phyloP scores from a whole-genome alignment of 1,284 basidiomycete genomes.

The Heimioporus punctisporus region DNA sequence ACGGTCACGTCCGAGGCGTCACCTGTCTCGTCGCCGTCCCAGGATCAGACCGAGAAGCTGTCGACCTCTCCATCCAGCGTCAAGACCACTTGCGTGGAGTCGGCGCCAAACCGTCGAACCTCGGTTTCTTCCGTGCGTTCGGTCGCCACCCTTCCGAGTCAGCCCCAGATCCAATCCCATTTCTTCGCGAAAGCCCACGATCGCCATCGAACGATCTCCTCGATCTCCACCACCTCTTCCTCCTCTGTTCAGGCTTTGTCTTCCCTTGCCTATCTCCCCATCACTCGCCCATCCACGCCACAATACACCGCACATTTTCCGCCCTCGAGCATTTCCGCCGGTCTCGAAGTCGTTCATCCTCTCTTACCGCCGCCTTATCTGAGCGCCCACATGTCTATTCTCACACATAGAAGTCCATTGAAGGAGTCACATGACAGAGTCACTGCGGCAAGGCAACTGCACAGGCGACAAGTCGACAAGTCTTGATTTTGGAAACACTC shows the following conservation, averaged over 20 bases:
- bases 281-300: constrained; percentile 53
- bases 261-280: constrained; percentile 59
- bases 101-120: constrained; percentile 45
- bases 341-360: constrained; percentile 62
- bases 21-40: constrained; percentile 39
- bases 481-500: constrained; percentile 1
- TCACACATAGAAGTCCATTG: constrained; percentile 63
- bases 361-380: constrained; percentile 71
- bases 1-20: constrained; percentile 58
- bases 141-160: constrained; percentile 56
- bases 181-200: constrained; percentile 43
- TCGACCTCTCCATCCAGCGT: constrained; percentile 42
- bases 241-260: constrained; percentile 66
- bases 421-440: constrained; percentile 72
- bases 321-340: constrained; percentile 48
- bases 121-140: constrained; percentile 71
- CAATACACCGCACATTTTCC: constrained; percentile 57
- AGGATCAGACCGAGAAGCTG: constrained; percentile 25
- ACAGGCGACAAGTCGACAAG: constrained; percentile 19
- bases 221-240: constrained; percentile 57
- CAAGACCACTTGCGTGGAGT: constrained; percentile 30
- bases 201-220: constrained; percentile 66
- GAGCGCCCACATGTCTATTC: constrained; percentile 65
- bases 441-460: constrained; percentile 50
- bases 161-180: constrained; percentile 29